Evolutionary conservation across 306 rosid species (phyloP).

Genomic region (Cucurbita pepo): DNA sequence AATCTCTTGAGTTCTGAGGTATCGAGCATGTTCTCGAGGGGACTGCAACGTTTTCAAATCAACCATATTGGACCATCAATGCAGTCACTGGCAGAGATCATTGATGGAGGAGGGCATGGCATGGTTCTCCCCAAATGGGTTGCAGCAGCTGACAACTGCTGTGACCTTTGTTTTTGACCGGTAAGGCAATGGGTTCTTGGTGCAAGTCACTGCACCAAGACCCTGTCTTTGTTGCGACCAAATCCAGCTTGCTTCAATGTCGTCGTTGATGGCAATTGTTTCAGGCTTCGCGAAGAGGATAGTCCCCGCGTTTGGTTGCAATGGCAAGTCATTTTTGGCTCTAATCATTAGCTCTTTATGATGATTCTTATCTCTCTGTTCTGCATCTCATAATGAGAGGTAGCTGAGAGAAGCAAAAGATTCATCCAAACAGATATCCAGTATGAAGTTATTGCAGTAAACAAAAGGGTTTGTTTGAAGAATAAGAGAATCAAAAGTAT

Average conservation of each 20-base stretch:
- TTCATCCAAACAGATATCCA: not conserved
- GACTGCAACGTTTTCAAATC: constrained; percentile 29
- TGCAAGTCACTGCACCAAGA: not conserved
- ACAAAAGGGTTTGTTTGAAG: not conserved
- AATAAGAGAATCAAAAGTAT: not conserved
- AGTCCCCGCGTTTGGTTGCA: constrained; percentile 40
- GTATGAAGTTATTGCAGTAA: not conserved
- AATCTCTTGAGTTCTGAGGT: constrained; percentile 63
- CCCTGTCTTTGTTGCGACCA: constrained; percentile 34
- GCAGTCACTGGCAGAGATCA: constrained; percentile 40
- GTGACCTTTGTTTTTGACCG: constrained; percentile 54
- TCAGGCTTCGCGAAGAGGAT: constrained; percentile 12
- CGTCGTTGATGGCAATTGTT: constrained; percentile 10
- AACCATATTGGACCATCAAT: constrained; percentile 31
- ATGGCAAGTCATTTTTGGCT: constrained; percentile 69
- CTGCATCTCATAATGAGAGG: not conserved
- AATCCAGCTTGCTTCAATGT: constrained; percentile 20
- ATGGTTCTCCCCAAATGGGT: constrained; percentile 58
- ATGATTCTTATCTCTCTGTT: not conserved
- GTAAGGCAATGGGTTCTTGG: constrained; percentile 3
- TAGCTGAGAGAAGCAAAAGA: not conserved
- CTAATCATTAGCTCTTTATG: not conserved
- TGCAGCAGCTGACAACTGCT: constrained; percentile 56
- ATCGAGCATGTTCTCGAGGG: constrained; percentile 46
- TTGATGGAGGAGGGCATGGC: constrained; percentile 29